Evolutionary conservation across 2,329 filamentous ascomycete species (phyloP).

Genomic region (Didymella pinodella): DNA sequence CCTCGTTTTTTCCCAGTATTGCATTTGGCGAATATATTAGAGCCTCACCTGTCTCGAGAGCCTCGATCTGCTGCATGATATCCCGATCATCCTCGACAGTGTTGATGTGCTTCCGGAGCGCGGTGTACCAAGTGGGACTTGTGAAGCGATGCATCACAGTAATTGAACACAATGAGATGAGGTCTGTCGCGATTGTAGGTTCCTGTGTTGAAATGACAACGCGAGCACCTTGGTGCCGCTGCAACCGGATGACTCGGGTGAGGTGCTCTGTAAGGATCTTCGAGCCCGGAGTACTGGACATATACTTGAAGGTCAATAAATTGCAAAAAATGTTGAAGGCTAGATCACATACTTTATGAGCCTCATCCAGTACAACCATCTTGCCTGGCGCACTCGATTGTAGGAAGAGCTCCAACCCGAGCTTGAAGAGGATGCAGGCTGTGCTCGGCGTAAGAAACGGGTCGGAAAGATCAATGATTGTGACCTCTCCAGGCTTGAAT

Average conservation of each 20-base stretch:
- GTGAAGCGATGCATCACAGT: conserved; percentile 77
- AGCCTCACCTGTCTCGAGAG: conserved; percentile 58
- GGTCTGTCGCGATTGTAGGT: conserved; percentile 71
- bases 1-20: conserved; percentile 42
- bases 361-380: conserved; percentile 76
- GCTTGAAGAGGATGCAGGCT: conserved; percentile 76
- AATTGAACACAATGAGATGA: conserved; percentile 76
- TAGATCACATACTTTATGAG: conserved; percentile 67
- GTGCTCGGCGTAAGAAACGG: conserved; percentile 72
- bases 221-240: conserved; percentile 72
- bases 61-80: conserved; percentile 58
- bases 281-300: conserved; percentile 63
- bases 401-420: conserved; percentile 72
- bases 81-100: conserved; percentile 43
- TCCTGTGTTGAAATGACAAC: conserved; percentile 80
- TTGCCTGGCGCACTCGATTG: conserved; percentile 57
- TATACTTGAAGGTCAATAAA: conserved; percentile 57
- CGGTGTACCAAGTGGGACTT: conserved; percentile 68
- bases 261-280: conserved; percentile 69
- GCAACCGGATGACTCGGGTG: conserved; percentile 70
- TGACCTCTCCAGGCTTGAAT: conserved; percentile 60
- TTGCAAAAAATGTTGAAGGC: neutral
- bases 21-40: conserved; percentile 60
- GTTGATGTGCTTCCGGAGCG: conserved; percentile 55
- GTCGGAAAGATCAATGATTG: conserved; percentile 76